These are phyloP conservation scores for Eimeria acervulina DNA, from an alignment of 169 alveolate species.

Conservation along the genomic window DNA sequence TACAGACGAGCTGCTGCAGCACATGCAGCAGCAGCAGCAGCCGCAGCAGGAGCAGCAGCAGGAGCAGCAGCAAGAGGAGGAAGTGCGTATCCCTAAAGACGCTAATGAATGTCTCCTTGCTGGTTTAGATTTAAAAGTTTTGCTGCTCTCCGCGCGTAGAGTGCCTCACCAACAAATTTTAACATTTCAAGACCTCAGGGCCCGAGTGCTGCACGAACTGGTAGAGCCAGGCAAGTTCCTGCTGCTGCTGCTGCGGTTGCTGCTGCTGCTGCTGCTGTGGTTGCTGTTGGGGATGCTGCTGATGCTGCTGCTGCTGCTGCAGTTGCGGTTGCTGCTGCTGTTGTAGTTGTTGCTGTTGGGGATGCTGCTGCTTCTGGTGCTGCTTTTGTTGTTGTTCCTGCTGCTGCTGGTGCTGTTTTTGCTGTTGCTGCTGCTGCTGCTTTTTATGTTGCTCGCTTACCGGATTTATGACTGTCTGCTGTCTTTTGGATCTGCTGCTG, in stretches of 20 bases:
- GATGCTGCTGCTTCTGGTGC: not conserved
- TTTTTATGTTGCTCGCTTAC: not conserved
- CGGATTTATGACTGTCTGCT: not conserved
- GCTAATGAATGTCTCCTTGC: constrained; percentile 96
- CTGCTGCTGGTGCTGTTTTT: not conserved
- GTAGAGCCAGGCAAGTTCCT: constrained; percentile 87
- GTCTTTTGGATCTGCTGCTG: constrained; percentile 36
- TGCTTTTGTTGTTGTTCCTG: constrained; percentile 30
- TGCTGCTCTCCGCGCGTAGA: constrained; percentile 89
- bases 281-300: not conserved
- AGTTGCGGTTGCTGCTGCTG: too few relatives aligned
- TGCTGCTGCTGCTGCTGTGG: constrained; percentile 16
- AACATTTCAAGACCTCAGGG: constrained; percentile 92
- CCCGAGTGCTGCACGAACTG: constrained; percentile 89
- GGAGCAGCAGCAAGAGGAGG: constrained; percentile 40
- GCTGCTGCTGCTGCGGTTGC: constrained; percentile 43
- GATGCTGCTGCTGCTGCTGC: too few relatives aligned
- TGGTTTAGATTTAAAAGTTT: constrained; percentile 85
- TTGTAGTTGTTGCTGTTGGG: too few relatives aligned
- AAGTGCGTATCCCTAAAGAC: constrained; percentile 88
- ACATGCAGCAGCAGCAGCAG: too few relatives aligned
- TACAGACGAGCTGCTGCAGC: constrained; percentile 1
- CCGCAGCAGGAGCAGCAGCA: not conserved
- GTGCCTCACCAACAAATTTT: constrained; percentile 94
- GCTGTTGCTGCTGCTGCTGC: too few relatives aligned